These are phyloP conservation scores for Grigorovia jiainica DNA, from an alignment of 805 yeast species.

Conservation along the genomic window DNA sequence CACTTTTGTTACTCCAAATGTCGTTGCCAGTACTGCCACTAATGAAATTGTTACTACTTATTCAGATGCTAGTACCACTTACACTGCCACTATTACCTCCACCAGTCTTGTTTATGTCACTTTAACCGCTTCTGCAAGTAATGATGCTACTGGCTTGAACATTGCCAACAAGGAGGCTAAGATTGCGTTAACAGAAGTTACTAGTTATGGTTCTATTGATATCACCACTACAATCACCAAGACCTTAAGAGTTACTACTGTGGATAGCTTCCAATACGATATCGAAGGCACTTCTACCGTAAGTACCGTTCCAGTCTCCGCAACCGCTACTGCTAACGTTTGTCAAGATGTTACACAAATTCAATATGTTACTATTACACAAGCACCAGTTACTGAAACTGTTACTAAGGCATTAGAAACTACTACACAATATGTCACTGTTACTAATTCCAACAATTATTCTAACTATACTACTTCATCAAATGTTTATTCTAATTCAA, in stretches of 20 bases:
- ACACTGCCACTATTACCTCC: slow-evolving; percentile 17
- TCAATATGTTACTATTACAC: slow-evolving; percentile 14
- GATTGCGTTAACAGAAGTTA: background rate
- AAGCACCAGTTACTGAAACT: slow-evolving; percentile 10
- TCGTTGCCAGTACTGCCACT: background rate
- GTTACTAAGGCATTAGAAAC: slow-evolving; percentile 10
- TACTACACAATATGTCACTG: slow-evolving; percentile 3
- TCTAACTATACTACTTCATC: too few species aligned
- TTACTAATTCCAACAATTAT: background rate
- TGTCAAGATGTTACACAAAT: slow-evolving; percentile 4
- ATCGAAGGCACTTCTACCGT: background rate
- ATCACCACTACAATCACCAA: slow-evolving; percentile 1
- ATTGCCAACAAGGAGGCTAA: too few species aligned
- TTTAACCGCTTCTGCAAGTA: slow-evolving; percentile 4
- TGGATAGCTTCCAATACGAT: background rate
- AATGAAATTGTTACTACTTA: background rate
- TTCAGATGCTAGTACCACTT: slow-evolving; percentile 1
- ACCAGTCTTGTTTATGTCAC: slow-evolving; percentile 12
- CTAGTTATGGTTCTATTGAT: background rate
- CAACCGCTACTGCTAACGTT: slow-evolving; percentile 2
- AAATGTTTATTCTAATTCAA: background rate
- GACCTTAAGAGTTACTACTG: slow-evolving; percentile 2
- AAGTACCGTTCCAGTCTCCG: slow-evolving; percentile 3
- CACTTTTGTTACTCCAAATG: background rate
- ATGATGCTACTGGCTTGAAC: too few species aligned